Conservation (phyloP, 2,329 filamentous ascomycete species). For the Aspergillus sp. region DNA sequence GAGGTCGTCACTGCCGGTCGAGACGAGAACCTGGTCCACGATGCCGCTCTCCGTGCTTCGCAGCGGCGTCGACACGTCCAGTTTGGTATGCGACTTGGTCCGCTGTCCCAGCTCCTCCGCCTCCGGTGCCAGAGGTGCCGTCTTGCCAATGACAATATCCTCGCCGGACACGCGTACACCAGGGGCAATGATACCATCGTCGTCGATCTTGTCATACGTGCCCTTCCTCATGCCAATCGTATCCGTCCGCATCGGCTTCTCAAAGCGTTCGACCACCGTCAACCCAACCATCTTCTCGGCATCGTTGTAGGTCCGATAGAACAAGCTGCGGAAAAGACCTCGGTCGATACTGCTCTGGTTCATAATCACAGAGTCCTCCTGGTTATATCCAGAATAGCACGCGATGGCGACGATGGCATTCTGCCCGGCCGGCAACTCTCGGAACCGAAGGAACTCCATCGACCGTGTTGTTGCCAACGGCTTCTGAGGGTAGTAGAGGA, state of each 20-base stretch:
- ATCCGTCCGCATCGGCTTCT: constrained; percentile 82
- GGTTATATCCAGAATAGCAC: constrained; percentile 97
- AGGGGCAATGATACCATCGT: constrained; percentile 88
- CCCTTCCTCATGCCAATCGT: constrained; percentile 89
- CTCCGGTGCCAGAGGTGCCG: constrained; percentile 85
- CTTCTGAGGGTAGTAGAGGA: constrained; percentile 97
- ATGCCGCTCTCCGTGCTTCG: constrained; percentile 96
- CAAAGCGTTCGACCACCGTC: constrained; percentile 84
- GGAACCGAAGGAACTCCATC: constrained; percentile 98
- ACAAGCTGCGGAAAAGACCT: constrained; percentile 91
- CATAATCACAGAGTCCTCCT: constrained; percentile 99
- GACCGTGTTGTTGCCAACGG: constrained; percentile 90
- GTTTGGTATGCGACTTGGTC: constrained; percentile 80
- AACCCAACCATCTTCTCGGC: constrained; percentile 94
- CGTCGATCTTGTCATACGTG: constrained; percentile 94
- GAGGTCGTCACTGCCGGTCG: constrained; percentile 87
- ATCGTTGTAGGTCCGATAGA: constrained; percentile 96
- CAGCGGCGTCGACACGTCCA: constrained; percentile 90
- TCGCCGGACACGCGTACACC: constrained; percentile 93
- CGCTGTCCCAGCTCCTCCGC: constrained; percentile 88
- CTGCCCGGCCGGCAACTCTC: constrained; percentile 90
- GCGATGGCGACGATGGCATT: constrained; percentile 98
- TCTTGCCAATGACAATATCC: constrained; percentile 99
- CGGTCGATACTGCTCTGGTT: constrained; percentile 99
- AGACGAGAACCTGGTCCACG: constrained; percentile 84